phyloP scores from a whole-genome alignment of 306 rosid genomes.

The Calophaca sinica region DNA sequence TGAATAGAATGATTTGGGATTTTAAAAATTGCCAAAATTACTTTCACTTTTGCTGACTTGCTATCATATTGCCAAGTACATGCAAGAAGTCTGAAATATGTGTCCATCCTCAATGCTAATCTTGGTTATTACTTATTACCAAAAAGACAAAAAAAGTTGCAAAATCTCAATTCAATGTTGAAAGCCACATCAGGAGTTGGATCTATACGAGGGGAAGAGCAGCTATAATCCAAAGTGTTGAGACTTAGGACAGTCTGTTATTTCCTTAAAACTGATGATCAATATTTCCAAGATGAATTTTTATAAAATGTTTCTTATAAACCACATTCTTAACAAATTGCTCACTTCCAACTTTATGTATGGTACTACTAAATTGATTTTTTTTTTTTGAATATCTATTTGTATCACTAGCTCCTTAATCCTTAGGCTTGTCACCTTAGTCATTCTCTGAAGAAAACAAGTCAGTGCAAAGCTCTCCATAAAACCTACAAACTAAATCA shows the following conservation, averaged over 20 bases:
- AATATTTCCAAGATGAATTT: not conserved
- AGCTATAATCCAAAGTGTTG: not conserved
- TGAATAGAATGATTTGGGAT: not conserved
- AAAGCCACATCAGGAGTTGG: not conserved
- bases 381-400: no score
- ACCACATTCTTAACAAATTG: not conserved
- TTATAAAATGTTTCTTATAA: slow-evolving; percentile 22
- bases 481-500: slow-evolving; percentile 80
- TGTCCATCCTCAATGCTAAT: slow-evolving; percentile 3
- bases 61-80: slow-evolving; percentile 20
- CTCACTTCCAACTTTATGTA: slow-evolving; percentile 18
- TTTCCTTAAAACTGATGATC: slow-evolving; percentile 16
- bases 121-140: slow-evolving; percentile 31
- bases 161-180: not conserved
- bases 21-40: not conserved
- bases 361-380: not conserved
- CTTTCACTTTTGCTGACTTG: slow-evolving; percentile 20
- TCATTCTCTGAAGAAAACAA: slow-evolving; percentile 66
- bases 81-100: slow-evolving; percentile 13
- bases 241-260: not conserved
- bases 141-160: not conserved
- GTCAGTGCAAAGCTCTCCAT: slow-evolving; percentile 93
- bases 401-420: slow-evolving; percentile 18
- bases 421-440: slow-evolving; percentile 41
- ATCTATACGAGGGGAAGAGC: no score